These are phyloP conservation scores for Cutaneotrichosporon mucoides DNA, from an alignment of 1,284 basidiomycete genomes.

Conservation along the genomic window DNA sequence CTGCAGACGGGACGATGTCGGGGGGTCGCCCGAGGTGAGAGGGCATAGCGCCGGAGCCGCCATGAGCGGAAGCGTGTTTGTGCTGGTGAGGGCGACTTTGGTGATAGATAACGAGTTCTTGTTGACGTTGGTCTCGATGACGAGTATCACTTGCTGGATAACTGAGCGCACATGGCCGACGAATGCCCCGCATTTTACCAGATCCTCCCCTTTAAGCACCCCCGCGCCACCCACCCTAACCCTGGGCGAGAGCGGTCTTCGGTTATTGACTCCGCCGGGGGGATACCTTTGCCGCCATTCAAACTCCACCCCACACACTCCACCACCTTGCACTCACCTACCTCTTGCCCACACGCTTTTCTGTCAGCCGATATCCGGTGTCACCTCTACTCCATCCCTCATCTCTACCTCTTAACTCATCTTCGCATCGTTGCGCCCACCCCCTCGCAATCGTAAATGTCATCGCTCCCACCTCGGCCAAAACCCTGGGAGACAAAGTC, in stretches of 20 bases:
- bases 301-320: neutral
- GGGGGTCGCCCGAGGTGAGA: neutral
- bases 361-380: neutral
- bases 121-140: neutral
- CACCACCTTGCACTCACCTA: neutral
- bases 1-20: conserved; percentile 21
- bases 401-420: conserved; percentile 1
- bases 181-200: too few relatives aligned
- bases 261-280: conserved; percentile 1
- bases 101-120: neutral
- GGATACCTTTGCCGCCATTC: neutral
- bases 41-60: conserved; percentile 2
- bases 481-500: conserved; percentile 42
- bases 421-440: too few relatives aligned
- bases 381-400: neutral
- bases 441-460: conserved; percentile 15
- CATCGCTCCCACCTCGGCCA: conserved; percentile 39
- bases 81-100: neutral
- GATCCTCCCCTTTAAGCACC: too few relatives aligned
- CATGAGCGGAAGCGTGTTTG: neutral
- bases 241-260: neutral
- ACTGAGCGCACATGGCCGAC: conserved; percentile 3
- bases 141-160: too few relatives aligned
- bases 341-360: neutral
- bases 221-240: neutral